Evolutionary conservation across 176 grass and related monocot genomes (phyloP), one percentile per base, ranked within the genome.

Genomic region (Thalia dealbata): DNA sequence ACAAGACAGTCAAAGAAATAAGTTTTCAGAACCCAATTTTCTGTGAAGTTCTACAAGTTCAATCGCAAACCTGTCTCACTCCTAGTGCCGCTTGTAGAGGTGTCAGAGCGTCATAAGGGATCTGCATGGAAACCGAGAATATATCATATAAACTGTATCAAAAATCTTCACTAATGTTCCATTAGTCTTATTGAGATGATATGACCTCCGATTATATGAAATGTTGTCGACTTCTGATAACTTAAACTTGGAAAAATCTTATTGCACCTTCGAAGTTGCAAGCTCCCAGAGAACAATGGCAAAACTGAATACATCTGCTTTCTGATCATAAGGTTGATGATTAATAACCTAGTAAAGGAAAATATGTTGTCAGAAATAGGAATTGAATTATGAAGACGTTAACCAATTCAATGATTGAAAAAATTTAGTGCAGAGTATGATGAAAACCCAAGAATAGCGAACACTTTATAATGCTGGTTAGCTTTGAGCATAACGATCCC

Each of bases 221-320:
- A 32, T 56, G 27, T 18, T 21, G 29, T 66, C 29, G 6, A 65
- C 29, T 3, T 38, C 5, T 18, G 29, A 35, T 18, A 35, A 35
- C 15, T 35, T 66, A 18, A 66, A 10, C 14, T 12, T 14, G 30
- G 68, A 77, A 67, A 76, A 29, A 26, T 7, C 19, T 44, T 60
- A 72, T 69, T 55, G 1, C 84, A 92, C 95, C 84, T 97, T 92
- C 51, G 80, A 86, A 41, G 90, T 97, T 78, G 86, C 80, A 26
- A 97, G 87, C 77, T 92, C 90, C 95, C 87, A 92, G 52, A 92
- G 89, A 52, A 97, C 90, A 81, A 97, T 88, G 32, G 90, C 78
- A 81, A 99, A 99, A 84, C 95, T 99, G 69, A 93, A 99, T 52
- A 99, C 81, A 83, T 92, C 90, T 72, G 85, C 93, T 86, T 90